Evolutionary conservation across 2,329 filamentous ascomycete genomes (phyloP).

Genomic region (Scedosporium boydii): DNA sequence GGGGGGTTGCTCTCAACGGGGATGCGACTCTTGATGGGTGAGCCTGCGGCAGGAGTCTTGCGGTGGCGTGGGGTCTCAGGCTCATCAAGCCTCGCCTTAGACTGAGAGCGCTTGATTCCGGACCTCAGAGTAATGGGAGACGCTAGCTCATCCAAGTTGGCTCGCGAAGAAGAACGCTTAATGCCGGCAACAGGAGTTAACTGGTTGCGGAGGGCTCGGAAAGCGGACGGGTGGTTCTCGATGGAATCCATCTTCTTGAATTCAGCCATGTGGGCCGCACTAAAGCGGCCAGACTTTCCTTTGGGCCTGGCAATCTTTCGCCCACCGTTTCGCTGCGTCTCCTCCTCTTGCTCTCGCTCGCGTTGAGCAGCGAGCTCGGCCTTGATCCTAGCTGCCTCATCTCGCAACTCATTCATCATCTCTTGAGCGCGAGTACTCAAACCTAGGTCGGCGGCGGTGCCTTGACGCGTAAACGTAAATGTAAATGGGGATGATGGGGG

Average conservation of each 20-base stretch:
- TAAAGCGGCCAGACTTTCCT: conserved; percentile 70
- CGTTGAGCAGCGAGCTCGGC: conserved; percentile 54
- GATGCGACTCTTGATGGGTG: background rate
- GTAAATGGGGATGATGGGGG: conserved; percentile 52
- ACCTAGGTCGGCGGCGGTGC: conserved; percentile 35
- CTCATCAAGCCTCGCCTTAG: conserved; percentile 32
- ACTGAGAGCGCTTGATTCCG: conserved; percentile 29
- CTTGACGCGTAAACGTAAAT: conserved; percentile 56
- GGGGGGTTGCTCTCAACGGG: conserved; percentile 11
- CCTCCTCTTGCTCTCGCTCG: conserved; percentile 41
- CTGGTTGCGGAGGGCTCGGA: conserved; percentile 41
- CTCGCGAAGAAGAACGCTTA: conserved; percentile 22
- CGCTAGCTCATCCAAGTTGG: conserved; percentile 21
- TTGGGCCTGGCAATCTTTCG: conserved; percentile 75
- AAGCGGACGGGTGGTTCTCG: conserved; percentile 69
- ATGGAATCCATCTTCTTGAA: conserved; percentile 99
- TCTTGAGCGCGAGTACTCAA: conserved; percentile 53
- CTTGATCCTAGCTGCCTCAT: conserved; percentile 63
- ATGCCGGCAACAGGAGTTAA: conserved; percentile 34
- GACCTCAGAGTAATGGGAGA: conserved; percentile 8
- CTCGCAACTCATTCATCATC: conserved; percentile 59
- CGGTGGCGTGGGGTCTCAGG: conserved; percentile 14
- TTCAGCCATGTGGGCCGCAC: conserved; percentile 73
- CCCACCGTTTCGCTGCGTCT: conserved; percentile 27
- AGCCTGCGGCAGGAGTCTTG: conserved; percentile 16